Percentiles rank a stretch among this genome's conserved stretches.
Evolutionary conservation across 352 stramenopile species (phyloP).

Genomic region (Globisporangium viniferum): DNA sequence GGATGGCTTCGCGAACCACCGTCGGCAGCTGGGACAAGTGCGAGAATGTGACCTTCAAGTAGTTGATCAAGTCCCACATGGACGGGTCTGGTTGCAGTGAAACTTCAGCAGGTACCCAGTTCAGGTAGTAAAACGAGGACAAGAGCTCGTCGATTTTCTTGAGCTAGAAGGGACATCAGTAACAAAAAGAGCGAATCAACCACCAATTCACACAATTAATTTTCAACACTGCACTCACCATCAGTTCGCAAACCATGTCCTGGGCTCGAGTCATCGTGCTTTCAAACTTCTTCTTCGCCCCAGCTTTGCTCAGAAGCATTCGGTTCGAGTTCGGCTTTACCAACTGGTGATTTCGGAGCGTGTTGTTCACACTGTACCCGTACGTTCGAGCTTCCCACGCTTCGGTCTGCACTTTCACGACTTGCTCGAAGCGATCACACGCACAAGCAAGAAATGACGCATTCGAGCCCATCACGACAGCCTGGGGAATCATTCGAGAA

Average conservation of each 20-base stretch:
- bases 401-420: constrained; percentile 68
- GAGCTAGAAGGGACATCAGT: constrained; percentile 30
- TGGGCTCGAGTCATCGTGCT: constrained; percentile 72
- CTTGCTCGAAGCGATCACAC: constrained; percentile 59
- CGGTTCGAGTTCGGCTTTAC: constrained; percentile 51
- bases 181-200: not conserved
- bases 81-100: constrained; percentile 64
- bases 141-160: constrained; percentile 83
- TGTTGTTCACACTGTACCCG: constrained; percentile 69
- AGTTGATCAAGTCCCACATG: constrained; percentile 85
- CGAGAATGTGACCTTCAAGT: constrained; percentile 77
- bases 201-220: not conserved
- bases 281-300: constrained; percentile 82
- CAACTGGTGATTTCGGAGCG: constrained; percentile 25
- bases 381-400: constrained; percentile 69
- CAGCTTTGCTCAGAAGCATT: constrained; percentile 51
- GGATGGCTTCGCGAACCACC: constrained; percentile 58
- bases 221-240: constrained; percentile 35
- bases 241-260: constrained; percentile 82
- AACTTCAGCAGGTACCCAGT: constrained; percentile 59
- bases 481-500: constrained; percentile 22
- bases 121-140: constrained; percentile 73
- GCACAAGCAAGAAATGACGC: constrained; percentile 64
- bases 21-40: constrained; percentile 56
- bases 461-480: constrained; percentile 72